phyloP scores from a whole-genome alignment of 129 eudicot species.

The Flaveria sonorensis region DNA sequence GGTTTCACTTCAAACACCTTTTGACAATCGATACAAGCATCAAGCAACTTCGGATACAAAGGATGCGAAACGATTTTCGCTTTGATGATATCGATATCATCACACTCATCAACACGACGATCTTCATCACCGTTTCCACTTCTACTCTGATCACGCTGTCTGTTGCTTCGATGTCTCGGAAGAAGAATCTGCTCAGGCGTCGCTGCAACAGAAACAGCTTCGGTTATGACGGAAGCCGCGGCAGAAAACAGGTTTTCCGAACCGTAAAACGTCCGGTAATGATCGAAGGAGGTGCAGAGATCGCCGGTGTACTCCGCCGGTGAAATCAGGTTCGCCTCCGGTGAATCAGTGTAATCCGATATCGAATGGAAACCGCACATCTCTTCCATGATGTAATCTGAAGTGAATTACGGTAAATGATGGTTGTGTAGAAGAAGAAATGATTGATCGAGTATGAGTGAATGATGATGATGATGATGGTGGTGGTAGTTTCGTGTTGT shows the following conservation, averaged over 20 bases:
- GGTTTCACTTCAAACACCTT: conserved; percentile 51
- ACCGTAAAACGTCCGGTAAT: conserved; percentile 50
- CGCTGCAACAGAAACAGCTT: conserved; percentile 51
- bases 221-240: conserved; percentile 52
- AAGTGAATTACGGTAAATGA: conserved; percentile 1
- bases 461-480: conserved; percentile 28
- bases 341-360: conserved; percentile 55
- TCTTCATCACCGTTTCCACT: conserved; percentile 28
- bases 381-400: conserved; percentile 56
- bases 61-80: conserved; percentile 85
- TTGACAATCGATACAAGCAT: conserved; percentile 87
- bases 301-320: conserved; percentile 48
- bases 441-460: conserved; percentile 18
- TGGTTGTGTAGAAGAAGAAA: conserved; percentile 16
- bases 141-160: conserved; percentile 23
- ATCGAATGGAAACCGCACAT: conserved; percentile 63
- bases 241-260: conserved; percentile 50
- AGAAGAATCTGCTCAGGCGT: conserved; percentile 28
- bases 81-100: conserved; percentile 40
- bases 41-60: conserved; percentile 72
- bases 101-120: conserved; percentile 23
- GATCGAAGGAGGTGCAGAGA: conserved; percentile 36
- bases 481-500: conserved; percentile 25
- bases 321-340: conserved; percentile 54
- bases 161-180: conserved; percentile 33